Evolutionary conservation across 2,329 filamentous ascomycete genomes (phyloP).

Genomic region (Microdochium paspali): DNA sequence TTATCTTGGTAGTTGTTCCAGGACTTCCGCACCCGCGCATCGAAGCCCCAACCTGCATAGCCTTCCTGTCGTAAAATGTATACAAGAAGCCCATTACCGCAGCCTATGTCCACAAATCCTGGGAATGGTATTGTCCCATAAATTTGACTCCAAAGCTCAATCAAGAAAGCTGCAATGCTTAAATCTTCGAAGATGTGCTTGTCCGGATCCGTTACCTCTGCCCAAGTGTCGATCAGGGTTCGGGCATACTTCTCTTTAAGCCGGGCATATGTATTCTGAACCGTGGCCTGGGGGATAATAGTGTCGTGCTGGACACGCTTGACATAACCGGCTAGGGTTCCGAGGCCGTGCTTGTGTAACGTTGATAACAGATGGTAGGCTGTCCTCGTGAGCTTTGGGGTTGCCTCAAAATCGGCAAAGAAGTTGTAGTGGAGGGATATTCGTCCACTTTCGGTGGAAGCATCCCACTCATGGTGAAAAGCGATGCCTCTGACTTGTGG

Average conservation of each 20-base stretch:
- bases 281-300: conserved; percentile 63
- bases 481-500: conserved; percentile 66
- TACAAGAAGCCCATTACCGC: conserved; percentile 86
- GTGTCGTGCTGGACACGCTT: conserved; percentile 81
- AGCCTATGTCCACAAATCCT: conserved; percentile 92
- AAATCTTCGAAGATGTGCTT: conserved; percentile 97
- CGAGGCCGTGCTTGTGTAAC: conserved; percentile 65
- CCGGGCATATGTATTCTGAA: conserved; percentile 74
- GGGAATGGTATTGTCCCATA: conserved; percentile 58
- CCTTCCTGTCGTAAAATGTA: conserved; percentile 74
- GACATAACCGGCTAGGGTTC: conserved; percentile 55
- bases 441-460: conserved; percentile 28
- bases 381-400: conserved; percentile 51
- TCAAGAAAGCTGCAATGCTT: conserved; percentile 80
- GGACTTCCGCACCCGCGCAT: conserved; percentile 76
- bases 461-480: conserved; percentile 61
- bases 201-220: conserved; percentile 73
- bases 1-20: conserved; percentile 61
- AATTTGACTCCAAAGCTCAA: conserved; percentile 85
- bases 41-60: conserved; percentile 82
- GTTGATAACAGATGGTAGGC: conserved; percentile 59
- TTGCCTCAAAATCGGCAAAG: conserved; percentile 27
- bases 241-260: conserved; percentile 75
- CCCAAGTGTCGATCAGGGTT: conserved; percentile 64
- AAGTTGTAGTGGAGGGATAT: conserved; percentile 54